Evolutionary conservation across 2,329 filamentous ascomycete genomes (phyloP), one percentile per base, ranked within the genome.

Genomic region (Ophiostoma triangulosporum): DNA sequence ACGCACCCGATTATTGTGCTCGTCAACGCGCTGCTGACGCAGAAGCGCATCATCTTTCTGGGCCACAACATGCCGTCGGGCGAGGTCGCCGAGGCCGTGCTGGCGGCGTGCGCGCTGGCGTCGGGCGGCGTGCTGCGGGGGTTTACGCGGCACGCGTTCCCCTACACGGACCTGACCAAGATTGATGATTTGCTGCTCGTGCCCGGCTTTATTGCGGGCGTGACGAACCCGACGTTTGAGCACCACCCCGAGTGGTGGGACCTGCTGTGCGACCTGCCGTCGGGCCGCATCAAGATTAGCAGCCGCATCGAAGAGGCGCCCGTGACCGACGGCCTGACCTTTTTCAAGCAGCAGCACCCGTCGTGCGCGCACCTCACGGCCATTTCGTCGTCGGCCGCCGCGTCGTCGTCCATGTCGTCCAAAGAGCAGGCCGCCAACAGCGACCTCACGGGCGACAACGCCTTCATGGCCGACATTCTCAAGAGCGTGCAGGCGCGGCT

Each of bases 161-260:
- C 93, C 2, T 98, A 98, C 64, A 98, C 93, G 1, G 93, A 98
- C 70, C 75, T 98, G 43, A 96, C 89, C 59, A 98, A 98, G 69
- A 90, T 98, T 56, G 93, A 98, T 60, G 93, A 97, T 65, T 77
- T 98, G 11, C 76, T 98, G 48, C 91, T 94, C 62, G 93, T 98
- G 0, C 91, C 93, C 6, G 93, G 93, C 2, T 98, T 98, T 68
- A 95, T 98, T 62, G 93, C 93, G 3, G 93, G 93, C 54, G 93
- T 98, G 38, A 98, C 91, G 1, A 98, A 98, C 64, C 93, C 93
- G 6, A 91, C 89, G 0, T 98, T 98, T 65, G 89, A 91, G 57
- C 81, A 89, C 63, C 91, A 97, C 63, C 87, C 86, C 0, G 90
- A 96, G 65, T 98, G 93, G 93, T 98, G 93, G 93, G 93, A 98